Conservation (phyloP, 768 basidiomycete species). For the Jaapia argillacea region DNA sequence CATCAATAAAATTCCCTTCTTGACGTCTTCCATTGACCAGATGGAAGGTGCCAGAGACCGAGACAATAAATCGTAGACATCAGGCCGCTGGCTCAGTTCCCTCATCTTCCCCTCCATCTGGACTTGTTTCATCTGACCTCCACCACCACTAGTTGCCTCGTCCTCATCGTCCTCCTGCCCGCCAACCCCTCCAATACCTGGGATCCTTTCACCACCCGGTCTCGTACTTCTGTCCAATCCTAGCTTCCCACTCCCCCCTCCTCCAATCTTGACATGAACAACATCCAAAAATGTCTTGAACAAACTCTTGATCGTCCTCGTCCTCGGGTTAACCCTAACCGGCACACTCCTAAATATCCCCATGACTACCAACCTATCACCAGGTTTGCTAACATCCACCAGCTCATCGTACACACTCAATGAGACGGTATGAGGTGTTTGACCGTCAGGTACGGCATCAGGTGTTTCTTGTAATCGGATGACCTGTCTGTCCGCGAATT, state of each 20-base stretch:
- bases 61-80: conserved; percentile 81
- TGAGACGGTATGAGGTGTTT: conserved; percentile 96
- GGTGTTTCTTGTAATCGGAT: conserved; percentile 96
- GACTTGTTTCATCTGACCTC: conserved; percentile 28
- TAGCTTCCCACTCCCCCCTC: conserved; percentile 41
- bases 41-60: conserved; percentile 89
- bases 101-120: conserved; percentile 67
- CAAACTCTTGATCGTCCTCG: conserved; percentile 84
- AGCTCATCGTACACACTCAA: conserved; percentile 98
- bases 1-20: conserved; percentile 94
- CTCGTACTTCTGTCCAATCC: conserved; percentile 77
- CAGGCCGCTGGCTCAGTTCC: conserved; percentile 61
- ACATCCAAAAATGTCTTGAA: conserved; percentile 98
- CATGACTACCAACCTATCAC: conserved; percentile 82
- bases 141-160: conserved; percentile 36
- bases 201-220: conserved; percentile 53
- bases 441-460: conserved; percentile 95
- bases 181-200: conserved; percentile 60
- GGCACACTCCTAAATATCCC: conserved; percentile 95
- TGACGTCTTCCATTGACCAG: conserved; percentile 98
- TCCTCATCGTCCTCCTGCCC: conserved; percentile 60
- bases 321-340: conserved; percentile 89
- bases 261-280: conserved; percentile 78
- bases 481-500: conserved; percentile 93
- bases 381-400: conserved; percentile 93